Evolutionary conservation across 257 asterid species (phyloP).

Genomic region (Fraxinus excelsior): DNA sequence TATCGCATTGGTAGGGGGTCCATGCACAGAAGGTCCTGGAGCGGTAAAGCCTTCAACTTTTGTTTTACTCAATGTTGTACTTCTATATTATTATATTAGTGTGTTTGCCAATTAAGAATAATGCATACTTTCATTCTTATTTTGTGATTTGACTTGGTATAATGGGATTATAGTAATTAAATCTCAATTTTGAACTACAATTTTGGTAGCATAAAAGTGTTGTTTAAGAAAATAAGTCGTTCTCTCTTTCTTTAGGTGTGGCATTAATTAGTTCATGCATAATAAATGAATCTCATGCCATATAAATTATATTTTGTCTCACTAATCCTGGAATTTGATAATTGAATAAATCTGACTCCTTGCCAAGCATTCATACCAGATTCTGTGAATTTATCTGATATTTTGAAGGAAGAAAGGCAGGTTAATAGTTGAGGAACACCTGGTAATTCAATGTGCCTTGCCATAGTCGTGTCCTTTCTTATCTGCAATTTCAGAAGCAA

Average conservation of each 20-base stretch:
- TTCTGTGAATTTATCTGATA: background rate
- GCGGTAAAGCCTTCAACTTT: conserved; percentile 61
- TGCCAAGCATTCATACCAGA: background rate
- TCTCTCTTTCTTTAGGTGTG: background rate
- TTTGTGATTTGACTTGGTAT: background rate
- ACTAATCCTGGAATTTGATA: background rate
- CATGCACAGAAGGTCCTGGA: conserved; percentile 99
- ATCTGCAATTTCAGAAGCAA: background rate
- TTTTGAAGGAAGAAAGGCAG: background rate
- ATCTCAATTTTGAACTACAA: background rate
- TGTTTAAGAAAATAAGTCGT: too few species aligned
- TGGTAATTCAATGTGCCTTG: background rate
- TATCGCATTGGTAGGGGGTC: conserved; percentile 92
- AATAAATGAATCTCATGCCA: background rate
- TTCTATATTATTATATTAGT: background rate
- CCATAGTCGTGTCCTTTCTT: background rate
- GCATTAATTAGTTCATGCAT: background rate
- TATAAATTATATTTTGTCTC: background rate
- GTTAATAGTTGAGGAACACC: background rate
- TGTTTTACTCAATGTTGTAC: background rate
- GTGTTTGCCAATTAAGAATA: background rate
- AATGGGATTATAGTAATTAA: background rate
- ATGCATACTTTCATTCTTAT: background rate
- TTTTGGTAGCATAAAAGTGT: background rate
- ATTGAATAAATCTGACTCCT: background rate